A percentile compares a stretch with the other conserved stretches of the same genome.
phyloP scores from a whole-genome alignment of 306 rosid species.

The Mimosa pudica region DNA sequence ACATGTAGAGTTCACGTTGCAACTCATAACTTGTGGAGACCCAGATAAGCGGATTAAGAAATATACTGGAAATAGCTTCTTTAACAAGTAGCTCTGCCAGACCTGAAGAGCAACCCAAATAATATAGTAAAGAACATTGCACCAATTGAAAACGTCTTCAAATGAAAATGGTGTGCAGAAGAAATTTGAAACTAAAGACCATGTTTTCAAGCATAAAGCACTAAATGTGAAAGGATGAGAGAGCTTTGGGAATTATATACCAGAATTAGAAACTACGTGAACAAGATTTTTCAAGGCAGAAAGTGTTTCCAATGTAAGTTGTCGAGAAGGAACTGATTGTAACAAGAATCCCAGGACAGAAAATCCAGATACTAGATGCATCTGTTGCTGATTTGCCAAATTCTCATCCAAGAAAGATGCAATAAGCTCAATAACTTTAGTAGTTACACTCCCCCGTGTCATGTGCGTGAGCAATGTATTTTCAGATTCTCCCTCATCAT shows the following conservation, averaged over 20 bases:
- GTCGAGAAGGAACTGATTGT: constrained; percentile 83
- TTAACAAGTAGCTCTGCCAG: constrained; percentile 74
- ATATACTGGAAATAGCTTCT: constrained; percentile 83
- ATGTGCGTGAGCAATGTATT: constrained; percentile 43
- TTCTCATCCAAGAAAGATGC: constrained; percentile 93
- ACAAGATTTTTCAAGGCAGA: constrained; percentile 86
- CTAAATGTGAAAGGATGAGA: neutral
- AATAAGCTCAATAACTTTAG: constrained; percentile 86
- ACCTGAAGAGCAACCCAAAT: constrained; percentile 47
- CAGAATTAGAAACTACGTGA: constrained; percentile 75
- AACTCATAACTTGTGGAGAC: constrained; percentile 70
- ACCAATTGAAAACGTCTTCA: constrained; percentile 29
- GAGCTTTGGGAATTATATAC: constrained; percentile 41
- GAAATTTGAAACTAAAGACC: constrained; percentile 14
- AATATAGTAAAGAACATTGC: constrained; percentile 23
- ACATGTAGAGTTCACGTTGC: constrained; percentile 95
- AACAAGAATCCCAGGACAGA: constrained; percentile 90
- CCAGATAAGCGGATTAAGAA: constrained; percentile 95
- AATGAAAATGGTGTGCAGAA: constrained; percentile 28
- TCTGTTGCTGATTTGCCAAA: constrained; percentile 91
- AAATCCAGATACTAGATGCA: constrained; percentile 97
- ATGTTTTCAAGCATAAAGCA: neutral
- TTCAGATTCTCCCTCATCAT: constrained; percentile 49
- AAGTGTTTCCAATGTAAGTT: constrained; percentile 82
- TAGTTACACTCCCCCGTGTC: constrained; percentile 60